Evolutionary conservation across 2,329 filamentous ascomycete genomes (phyloP).

Genomic region (Immersiporthe knoxdaviesiana): DNA sequence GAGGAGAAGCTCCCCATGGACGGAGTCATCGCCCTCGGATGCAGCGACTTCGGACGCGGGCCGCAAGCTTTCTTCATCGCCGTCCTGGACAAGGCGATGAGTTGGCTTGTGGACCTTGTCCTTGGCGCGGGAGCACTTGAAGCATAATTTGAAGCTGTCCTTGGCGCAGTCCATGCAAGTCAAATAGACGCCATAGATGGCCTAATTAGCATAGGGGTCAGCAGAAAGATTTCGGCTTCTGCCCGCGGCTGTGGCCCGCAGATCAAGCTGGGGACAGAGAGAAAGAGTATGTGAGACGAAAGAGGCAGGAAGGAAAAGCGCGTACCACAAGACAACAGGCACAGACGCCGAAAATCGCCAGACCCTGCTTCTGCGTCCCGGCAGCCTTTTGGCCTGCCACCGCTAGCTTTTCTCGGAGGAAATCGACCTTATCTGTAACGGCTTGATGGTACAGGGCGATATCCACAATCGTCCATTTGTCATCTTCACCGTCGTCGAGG

Average conservation of each 20-base stretch:
- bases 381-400: not conserved
- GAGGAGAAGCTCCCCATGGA: not conserved
- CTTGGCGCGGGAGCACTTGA: conserved; percentile 2
- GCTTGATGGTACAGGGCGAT: conserved; percentile 8
- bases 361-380: not conserved
- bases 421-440: not conserved
- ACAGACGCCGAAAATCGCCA: not conserved
- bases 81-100: not conserved
- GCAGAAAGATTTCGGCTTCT: not conserved
- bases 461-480: not conserved
- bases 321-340: not conserved
- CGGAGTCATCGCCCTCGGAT: not conserved
- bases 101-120: not conserved
- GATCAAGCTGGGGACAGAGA: no score
- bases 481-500: not conserved
- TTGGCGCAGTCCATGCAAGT: not conserved
- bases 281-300: no score
- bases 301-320: not conserved
- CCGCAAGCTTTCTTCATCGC: not conserved
- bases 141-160: not conserved
- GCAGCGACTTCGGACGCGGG: not conserved
- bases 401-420: not conserved
- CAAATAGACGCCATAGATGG: not conserved
- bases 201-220: not conserved
- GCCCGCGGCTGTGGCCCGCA: no score